A percentile compares a stretch with the other conserved stretches of the same genome.
phyloP scores from a whole-genome alignment of 139 green algal species.

The Deuterostichococcus epilithicus region DNA sequence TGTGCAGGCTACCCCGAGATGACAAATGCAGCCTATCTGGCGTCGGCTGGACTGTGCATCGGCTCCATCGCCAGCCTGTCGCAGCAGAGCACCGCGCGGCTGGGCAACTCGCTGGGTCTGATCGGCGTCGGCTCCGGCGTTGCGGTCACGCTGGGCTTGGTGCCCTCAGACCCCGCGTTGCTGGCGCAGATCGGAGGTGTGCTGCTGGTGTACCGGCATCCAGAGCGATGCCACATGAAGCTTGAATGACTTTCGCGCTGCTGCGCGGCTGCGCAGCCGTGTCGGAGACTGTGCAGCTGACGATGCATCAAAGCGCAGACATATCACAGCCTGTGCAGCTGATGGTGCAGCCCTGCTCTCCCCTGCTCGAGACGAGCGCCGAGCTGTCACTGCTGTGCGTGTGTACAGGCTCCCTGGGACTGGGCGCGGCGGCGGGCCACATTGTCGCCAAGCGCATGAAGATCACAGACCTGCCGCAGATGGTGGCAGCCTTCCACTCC shows the following conservation, averaged over 20 bases:
- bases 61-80: conserved; percentile 79
- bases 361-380: no score
- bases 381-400: not conserved
- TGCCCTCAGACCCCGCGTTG: conserved; percentile 33
- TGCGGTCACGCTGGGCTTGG: conserved; percentile 59
- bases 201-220: not conserved
- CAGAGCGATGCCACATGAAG: not conserved
- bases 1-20: conserved; percentile 57
- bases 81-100: conserved; percentile 68
- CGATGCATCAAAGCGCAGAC: not conserved
- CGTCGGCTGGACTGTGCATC: conserved; percentile 71
- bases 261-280: not conserved
- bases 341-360: no score
- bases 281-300: not conserved
- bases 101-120: conserved; percentile 78
- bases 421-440: conserved; percentile 47
- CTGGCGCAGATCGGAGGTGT: conserved; percentile 32
- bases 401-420: conserved; percentile 21
- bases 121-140: conserved; percentile 72
- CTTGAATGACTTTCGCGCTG: not conserved
- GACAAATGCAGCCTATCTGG: conserved; percentile 69
- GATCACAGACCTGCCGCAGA: conserved; percentile 74
- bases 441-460: conserved; percentile 54
- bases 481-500: conserved; percentile 87
- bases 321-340: not conserved